These are phyloP conservation scores for Exophiala aquamarina DNA, from an alignment of 2,329 filamentous ascomycete species.

Conservation along the genomic window DNA sequence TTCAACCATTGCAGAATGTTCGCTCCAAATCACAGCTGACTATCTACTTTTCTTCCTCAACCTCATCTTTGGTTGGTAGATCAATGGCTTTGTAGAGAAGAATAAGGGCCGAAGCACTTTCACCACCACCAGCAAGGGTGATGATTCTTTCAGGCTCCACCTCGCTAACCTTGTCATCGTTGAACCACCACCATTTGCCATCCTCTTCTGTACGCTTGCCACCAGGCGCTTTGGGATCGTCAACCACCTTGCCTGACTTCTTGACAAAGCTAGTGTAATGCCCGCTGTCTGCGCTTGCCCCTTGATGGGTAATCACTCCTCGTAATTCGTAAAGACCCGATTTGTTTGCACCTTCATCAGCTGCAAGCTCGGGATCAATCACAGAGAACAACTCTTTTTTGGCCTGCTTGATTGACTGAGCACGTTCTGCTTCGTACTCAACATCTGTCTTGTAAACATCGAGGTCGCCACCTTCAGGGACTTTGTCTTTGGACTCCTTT, in stretches of 20 bases:
- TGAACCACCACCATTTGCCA: constrained; percentile 99
- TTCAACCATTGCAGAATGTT: too few species aligned
- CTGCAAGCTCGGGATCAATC: constrained; percentile 70
- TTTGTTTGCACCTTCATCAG: constrained; percentile 83
- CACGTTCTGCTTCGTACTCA: constrained; percentile 83
- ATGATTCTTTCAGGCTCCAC: constrained; percentile 90
- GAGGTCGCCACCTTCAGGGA: constrained; percentile 67
- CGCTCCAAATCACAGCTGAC: too few species aligned
- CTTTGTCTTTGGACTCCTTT: constrained; percentile 44
- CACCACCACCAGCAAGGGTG: constrained; percentile 77
- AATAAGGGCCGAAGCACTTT: constrained; percentile 52
- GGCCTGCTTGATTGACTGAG: constrained; percentile 69
- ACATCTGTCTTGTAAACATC: constrained; percentile 88
- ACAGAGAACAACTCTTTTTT: constrained; percentile 86
- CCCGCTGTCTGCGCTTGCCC: constrained; percentile 92
- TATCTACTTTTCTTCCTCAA: constrained; percentile 16
- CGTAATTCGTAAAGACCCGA: constrained; percentile 94
- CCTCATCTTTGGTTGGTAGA: constrained; percentile 44
- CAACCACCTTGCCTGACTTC: constrained; percentile 67
- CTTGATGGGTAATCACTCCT: constrained; percentile 93
- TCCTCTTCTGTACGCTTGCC: constrained; percentile 79
- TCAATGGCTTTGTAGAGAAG: constrained; percentile 52
- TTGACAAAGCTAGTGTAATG: constrained; percentile 99
- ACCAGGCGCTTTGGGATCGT: constrained; percentile 63
- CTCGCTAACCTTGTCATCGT: constrained; percentile 95